These are phyloP conservation scores for Tricladium varicosporioides DNA, from an alignment of 2,329 filamentous ascomycete species.

Conservation along the genomic window DNA sequence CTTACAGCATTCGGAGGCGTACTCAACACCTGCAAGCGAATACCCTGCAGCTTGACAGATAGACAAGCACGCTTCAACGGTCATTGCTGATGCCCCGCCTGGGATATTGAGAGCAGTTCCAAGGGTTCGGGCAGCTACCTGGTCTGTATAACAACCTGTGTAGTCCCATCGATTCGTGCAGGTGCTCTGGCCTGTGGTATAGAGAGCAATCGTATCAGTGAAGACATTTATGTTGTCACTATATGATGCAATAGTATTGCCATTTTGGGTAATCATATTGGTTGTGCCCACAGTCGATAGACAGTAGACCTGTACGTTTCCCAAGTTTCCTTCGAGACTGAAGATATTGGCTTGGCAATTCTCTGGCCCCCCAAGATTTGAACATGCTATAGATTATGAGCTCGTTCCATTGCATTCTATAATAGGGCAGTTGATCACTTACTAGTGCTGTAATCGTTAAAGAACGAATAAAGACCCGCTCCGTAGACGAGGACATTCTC, in stretches of 20 bases:
- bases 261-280: conserved; percentile 15
- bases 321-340: conserved; percentile 10
- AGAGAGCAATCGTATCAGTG: conserved; percentile 17
- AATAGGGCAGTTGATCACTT: not conserved
- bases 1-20: not conserved
- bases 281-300: conserved; percentile 18
- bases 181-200: not conserved
- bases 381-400: not conserved
- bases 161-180: not conserved
- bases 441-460: conserved; percentile 51
- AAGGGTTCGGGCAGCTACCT: not conserved
- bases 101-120: not conserved
- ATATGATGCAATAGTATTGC: conserved; percentile 7
- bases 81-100: not conserved
- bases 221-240: conserved; percentile 15
- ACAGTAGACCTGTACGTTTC: conserved; percentile 14
- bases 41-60: not conserved
- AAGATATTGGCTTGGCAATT: conserved; percentile 17
- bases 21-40: not conserved
- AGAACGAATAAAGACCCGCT: conserved; percentile 58
- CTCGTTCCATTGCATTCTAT: too few species aligned
- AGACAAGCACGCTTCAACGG: not conserved
- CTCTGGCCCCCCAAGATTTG: conserved; percentile 6
- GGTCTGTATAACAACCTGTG: not conserved
- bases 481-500: conserved; percentile 49